A percentile compares a stretch with the other conserved stretches of the same genome.
These are phyloP conservation scores for Paradendryphiella salina DNA, from an alignment of 2,329 filamentous ascomycete genomes.

Conservation along the genomic window DNA sequence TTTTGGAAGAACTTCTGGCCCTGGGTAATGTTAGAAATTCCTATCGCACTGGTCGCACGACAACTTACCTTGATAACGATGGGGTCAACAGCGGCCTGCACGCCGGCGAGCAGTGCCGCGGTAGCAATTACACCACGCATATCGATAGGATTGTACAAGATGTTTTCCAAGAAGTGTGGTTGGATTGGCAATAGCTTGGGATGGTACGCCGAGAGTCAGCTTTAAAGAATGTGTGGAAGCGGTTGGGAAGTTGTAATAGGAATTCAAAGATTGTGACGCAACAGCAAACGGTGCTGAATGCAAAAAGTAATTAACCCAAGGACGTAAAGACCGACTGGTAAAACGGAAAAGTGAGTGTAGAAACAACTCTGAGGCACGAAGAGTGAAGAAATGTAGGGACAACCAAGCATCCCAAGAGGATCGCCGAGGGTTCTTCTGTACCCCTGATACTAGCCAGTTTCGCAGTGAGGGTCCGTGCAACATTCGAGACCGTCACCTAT, in stretches of 20 bases:
- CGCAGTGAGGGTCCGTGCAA: conserved; percentile 15
- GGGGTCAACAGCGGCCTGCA: conserved; percentile 61
- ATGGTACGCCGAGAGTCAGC: conserved; percentile 29
- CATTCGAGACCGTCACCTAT: neutral
- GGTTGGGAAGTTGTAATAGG: conserved; percentile 13
- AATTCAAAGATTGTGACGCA: conserved; percentile 31
- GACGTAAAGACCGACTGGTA: conserved; percentile 38
- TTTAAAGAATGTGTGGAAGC: conserved; percentile 14
- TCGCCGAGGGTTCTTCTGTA: conserved; percentile 23
- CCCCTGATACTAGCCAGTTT: conserved; percentile 37
- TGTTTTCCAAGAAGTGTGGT: conserved; percentile 29
- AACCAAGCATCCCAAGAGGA: conserved; percentile 33
- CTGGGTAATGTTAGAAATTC: conserved; percentile 46
- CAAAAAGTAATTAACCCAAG: conserved; percentile 26
- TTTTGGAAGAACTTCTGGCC: conserved; percentile 89
- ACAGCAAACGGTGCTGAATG: conserved; percentile 28
- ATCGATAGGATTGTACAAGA: conserved; percentile 39
- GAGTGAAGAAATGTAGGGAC: conserved; percentile 37
- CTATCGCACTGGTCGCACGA: conserved; percentile 7
- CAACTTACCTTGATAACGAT: conserved; percentile 68
- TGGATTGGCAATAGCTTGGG: conserved; percentile 33
- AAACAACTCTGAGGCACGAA: conserved; percentile 41
- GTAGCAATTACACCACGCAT: conserved; percentile 60
- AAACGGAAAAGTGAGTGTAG: conserved; percentile 35
- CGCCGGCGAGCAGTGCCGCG: conserved; percentile 57